Base-by-base conservation (phyloP, 441 rosid genomes). In the Adansonia grandidieri region DNA sequence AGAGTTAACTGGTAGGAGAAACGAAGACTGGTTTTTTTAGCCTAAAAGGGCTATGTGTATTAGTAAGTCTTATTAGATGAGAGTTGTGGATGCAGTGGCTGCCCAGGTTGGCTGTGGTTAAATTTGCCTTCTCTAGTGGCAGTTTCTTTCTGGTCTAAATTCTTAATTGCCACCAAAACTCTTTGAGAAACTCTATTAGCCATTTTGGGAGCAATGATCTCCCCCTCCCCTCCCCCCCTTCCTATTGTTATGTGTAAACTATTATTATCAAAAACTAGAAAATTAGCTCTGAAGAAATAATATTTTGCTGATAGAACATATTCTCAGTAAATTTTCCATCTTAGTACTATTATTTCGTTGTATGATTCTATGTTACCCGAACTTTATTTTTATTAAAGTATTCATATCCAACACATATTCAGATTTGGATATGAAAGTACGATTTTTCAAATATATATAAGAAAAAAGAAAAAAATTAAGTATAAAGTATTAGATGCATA, bases 61-160 rank as follows among this genome's bases (percentile, higher is more conserved):
- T 88, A 86, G 86, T 15, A 85, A 82, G 80, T 15, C 32, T 28
- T 28, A 28, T 76, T 87, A 87, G 90, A 82, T 85, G 83, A 81
- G 77, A 80, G 75, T 56, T 77, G 50, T 82, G 81, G 66, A 85
- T 80, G 87, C 81, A 37, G 53, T 89, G 89, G 86, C 90, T 92
- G 98, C 99, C 98, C 98, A 96, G 97, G 99, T 91, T 88, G 99
- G 99, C 86, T 80, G 85, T 83, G 85, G 82, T 82, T 82, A 83
- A 84, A 83, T 85, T 82, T 73, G 93, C 97, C 98, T 94, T 91
- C 98, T 89, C 99, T 92, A 70, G 99, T 87, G 98, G 98, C 97
- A 93, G 97, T 93, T 89, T 85, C 87, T 87, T 28, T 28, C 32
- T 28, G 87, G 83, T 81, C 81, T 74, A 80, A 76, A 76, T 79